Evolutionary conservation across 2,329 filamentous ascomycete species (phyloP).

Genomic region (Ophiocordyceps unilateralis): DNA sequence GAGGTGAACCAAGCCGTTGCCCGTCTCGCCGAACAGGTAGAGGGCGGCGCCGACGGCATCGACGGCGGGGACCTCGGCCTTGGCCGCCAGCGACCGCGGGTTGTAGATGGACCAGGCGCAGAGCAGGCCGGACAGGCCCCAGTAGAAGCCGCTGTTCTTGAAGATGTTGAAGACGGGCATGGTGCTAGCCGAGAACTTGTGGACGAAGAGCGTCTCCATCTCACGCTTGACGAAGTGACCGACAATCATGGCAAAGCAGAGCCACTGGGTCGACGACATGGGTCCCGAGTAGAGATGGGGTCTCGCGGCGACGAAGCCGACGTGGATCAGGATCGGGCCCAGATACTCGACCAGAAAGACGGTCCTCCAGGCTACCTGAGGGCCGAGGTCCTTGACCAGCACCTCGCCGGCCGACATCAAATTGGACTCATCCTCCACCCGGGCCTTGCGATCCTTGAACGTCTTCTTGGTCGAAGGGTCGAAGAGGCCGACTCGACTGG

Average conservation of each 20-base stretch:
- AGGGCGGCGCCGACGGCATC: constrained; percentile 53
- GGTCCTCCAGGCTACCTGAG: constrained; percentile 80
- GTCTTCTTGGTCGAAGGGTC: constrained; percentile 44
- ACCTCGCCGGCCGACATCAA: constrained; percentile 38
- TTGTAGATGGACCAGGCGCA: constrained; percentile 75
- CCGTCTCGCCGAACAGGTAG: constrained; percentile 61
- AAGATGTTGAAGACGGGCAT: constrained; percentile 87
- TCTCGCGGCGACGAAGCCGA: constrained; percentile 52
- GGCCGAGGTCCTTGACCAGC: constrained; percentile 83
- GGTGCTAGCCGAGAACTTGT: constrained; percentile 86
- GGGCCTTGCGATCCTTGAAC: constrained; percentile 42
- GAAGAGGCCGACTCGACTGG: constrained; percentile 45
- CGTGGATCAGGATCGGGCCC: constrained; percentile 79
- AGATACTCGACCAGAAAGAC: constrained; percentile 94
- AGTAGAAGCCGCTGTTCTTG: constrained; percentile 93
- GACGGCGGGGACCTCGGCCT: constrained; percentile 26
- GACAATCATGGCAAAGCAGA: constrained; percentile 57
- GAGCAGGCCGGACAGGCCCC: constrained; percentile 64
- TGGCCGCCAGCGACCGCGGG: constrained; percentile 51
- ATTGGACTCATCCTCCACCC: constrained; percentile 28
- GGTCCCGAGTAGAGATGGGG: constrained; percentile 38
- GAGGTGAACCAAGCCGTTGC: constrained; percentile 65
- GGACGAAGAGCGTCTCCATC: constrained; percentile 81
- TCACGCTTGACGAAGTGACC: constrained; percentile 91
- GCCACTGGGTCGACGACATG: constrained; percentile 51